Percentiles rank a stretch among this genome's conserved stretches.
phyloP scores from a whole-genome alignment of 2,329 filamentous ascomycete species.

The Aureobasidium sp. region DNA sequence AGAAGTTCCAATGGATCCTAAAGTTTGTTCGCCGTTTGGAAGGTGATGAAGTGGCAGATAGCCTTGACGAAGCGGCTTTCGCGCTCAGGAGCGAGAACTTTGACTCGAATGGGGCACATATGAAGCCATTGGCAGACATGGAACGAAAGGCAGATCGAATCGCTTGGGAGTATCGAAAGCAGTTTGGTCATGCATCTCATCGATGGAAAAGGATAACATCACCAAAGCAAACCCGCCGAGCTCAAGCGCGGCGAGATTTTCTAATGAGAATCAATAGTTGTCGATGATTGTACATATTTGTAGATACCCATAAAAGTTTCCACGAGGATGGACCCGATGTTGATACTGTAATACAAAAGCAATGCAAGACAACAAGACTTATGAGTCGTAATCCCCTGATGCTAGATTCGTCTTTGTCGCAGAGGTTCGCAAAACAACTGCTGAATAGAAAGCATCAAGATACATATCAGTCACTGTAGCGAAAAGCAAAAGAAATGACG shows the following conservation, averaged over 20 bases:
- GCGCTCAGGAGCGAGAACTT: neutral
- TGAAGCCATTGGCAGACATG: neutral
- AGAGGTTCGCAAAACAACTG: neutral
- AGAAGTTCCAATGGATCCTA: slow-evolving; percentile 38
- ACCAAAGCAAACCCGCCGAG: neutral
- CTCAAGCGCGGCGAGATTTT: neutral
- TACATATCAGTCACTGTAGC: neutral
- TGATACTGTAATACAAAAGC: neutral
- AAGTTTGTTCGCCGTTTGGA: slow-evolving; percentile 38
- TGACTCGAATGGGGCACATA: neutral
- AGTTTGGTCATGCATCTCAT: neutral
- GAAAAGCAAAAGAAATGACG: slow-evolving; percentile 10
- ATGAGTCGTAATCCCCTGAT: neutral
- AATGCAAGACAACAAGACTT: neutral
- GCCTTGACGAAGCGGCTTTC: slow-evolving; percentile 23
- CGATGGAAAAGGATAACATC: neutral
- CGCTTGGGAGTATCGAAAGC: slow-evolving; percentile 2
- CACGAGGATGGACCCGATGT: neutral
- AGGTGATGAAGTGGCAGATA: slow-evolving; percentile 33
- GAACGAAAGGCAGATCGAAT: neutral
- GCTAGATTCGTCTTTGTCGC: neutral
- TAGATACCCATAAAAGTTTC: neutral
- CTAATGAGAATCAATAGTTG: neutral
- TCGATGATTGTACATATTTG: neutral
- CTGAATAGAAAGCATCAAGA: neutral